Evolutionary conservation across 73 alveolate genomes (phyloP).

Genomic region (Paraurostyla sp.): DNA sequence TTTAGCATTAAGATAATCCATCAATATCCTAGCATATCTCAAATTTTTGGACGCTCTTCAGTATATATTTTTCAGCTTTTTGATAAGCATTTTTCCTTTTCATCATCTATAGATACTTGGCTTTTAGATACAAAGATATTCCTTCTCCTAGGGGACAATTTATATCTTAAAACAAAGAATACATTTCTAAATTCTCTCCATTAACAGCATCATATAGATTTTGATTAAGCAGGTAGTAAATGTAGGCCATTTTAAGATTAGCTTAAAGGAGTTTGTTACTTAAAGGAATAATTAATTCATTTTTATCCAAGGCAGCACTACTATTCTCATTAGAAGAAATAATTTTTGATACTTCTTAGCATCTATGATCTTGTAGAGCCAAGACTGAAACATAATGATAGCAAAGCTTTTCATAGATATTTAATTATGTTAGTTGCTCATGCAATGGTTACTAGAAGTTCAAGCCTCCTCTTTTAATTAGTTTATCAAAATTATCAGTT

Average conservation of each 20-base stretch:
- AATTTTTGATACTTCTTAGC: slow-evolving; percentile 18
- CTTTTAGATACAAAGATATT: slow-evolving; percentile 38
- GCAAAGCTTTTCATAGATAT: slow-evolving; percentile 6
- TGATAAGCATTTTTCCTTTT: slow-evolving; percentile 42
- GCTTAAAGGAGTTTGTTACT: slow-evolving; percentile 31
- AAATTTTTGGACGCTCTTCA: slow-evolving; percentile 34
- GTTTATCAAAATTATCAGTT: slow-evolving; percentile 16
- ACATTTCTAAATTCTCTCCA: slow-evolving; percentile 51
- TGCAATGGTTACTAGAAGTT: slow-evolving; percentile 18
- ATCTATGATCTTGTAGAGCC: slow-evolving; percentile 42
- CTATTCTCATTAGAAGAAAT: slow-evolving; percentile 20
- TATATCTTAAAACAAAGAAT: slow-evolving; percentile 35
- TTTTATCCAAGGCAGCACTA: slow-evolving; percentile 30
- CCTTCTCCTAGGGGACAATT: slow-evolving; percentile 53
- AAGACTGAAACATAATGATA: slow-evolving; percentile 37
- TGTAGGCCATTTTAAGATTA: slow-evolving; percentile 38
- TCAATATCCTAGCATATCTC: slow-evolving; percentile 12
- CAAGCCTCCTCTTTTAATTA: slow-evolving; percentile 17
- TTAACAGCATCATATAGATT: slow-evolving; percentile 51
- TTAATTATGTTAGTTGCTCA: slow-evolving; percentile 2
- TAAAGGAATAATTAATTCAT: slow-evolving; percentile 18
- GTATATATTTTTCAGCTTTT: slow-evolving; percentile 44
- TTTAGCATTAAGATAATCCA: slow-evolving; percentile 19
- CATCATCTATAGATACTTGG: slow-evolving; percentile 38
- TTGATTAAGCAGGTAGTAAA: slow-evolving; percentile 21